Base-by-base conservation (phyloP, 2,329 filamentous ascomycete genomes). In the Microdochium bolleyi region DNA sequence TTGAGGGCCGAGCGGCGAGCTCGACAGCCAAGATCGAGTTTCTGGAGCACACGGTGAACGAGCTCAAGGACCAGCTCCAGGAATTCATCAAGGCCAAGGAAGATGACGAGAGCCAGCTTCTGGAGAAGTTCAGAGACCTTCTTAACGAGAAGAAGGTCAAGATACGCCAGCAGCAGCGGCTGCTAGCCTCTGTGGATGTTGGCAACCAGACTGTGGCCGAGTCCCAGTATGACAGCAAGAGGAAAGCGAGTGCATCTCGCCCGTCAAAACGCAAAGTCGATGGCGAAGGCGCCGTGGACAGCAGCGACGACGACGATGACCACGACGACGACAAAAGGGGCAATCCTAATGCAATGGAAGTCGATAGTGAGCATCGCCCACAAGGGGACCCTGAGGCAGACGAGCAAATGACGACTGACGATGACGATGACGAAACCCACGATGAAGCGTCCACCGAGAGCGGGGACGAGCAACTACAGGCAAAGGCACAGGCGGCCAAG, bases 61-160 rank as follows among this genome's bases (percentile, higher is more conserved):
- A 80, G 60, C 75, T 92, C 27, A 78, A 79, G 58, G 70, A 69
- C 3, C 84, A 87, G 61, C 70, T 91, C 1, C 78, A 85, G 3
- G 84, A 88, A 59, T 76, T 92, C 16, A 74, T 85, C 49, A 73
- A 74, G 52, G 75, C 82, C 14, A 91, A 91, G 64, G 74, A 80
- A 49, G 78, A 81, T 19, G 79, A 89, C 56, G 87, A 92, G 66
- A 75, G 76, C 1, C 76, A 77, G 19, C 70, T 92, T 53, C 68
- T 92, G 1, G 78, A 80, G 55, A 89, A 89, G 64, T 89, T 89
- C 60, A 78, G 81, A 52, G 74, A 80, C 52, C 72, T 92, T 2
- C 71, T 92, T 1, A 92, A 92, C 60, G 82, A 87, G 65, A 92
- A 92, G 72, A 92, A 92, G 67, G 73, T 85, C 51, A 91, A 88